These are phyloP conservation scores for Plasmodium malariae DNA, from an alignment of 169 alveolate species.

Conservation along the genomic window DNA sequence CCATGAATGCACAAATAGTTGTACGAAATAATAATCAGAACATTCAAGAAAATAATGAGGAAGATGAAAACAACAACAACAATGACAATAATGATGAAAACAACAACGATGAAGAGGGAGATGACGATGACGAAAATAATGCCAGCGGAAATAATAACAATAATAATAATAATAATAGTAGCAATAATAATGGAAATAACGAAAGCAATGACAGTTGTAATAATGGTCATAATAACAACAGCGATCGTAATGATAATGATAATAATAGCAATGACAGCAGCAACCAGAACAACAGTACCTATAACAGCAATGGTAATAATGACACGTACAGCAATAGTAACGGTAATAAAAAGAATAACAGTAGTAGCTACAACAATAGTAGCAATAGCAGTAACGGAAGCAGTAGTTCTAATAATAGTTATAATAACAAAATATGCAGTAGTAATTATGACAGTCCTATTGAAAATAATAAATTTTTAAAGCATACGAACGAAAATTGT, in stretches of 20 bases:
- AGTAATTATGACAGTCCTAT: not conserved
- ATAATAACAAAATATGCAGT: not conserved
- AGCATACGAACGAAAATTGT: not conserved
- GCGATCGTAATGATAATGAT: conserved; percentile 7
- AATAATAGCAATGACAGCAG: not conserved
- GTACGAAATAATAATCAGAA: not conserved
- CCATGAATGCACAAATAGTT: not conserved
- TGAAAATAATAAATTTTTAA: too few relatives aligned
- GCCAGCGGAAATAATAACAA: conserved; percentile 1
- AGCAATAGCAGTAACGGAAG: not conserved
- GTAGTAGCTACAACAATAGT: not conserved
- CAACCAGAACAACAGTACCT: not conserved
- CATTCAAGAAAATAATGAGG: not conserved
- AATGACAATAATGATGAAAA: not conserved
- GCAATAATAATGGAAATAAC: not conserved
- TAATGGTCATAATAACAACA: not conserved
- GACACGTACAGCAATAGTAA: not conserved
- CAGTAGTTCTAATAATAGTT: not conserved
- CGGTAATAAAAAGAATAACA: not conserved
- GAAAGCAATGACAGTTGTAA: not conserved
- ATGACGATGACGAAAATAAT: not conserved
- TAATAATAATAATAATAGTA: conserved; percentile 13
- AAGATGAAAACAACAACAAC: conserved; percentile 6
- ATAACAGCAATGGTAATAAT: not conserved
- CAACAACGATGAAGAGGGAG: conserved; percentile 17